A percentile compares a stretch with the other conserved stretches of the same genome.
Evolutionary conservation across 495 filamentous ascomycete genomes (phyloP).

Genomic region (Darksidea phi): DNA sequence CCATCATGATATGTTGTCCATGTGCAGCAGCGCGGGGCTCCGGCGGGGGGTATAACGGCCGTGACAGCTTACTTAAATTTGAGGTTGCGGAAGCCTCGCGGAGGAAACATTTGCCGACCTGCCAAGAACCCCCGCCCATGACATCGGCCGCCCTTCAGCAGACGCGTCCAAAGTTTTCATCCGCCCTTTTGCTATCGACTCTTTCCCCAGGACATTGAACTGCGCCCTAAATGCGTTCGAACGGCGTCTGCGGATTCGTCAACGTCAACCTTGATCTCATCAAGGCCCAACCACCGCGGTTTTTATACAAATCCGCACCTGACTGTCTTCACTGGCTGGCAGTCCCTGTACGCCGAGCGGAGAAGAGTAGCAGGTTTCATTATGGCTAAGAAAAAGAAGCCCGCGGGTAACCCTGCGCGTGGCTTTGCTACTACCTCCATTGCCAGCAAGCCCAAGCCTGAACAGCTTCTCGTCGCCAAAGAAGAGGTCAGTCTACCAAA

Average conservation of each 20-base stretch:
- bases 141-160: conserved; percentile 11
- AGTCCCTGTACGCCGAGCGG: not conserved
- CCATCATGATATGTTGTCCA: conserved; percentile 33
- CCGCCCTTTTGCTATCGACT: conserved; percentile 1
- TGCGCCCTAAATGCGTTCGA: conserved; percentile 25
- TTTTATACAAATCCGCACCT: conserved; percentile 21
- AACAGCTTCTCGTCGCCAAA: conserved; percentile 23
- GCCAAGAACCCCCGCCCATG: conserved; percentile 22
- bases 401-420: conserved; percentile 75
- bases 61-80: conserved; percentile 11
- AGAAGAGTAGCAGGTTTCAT: not conserved
- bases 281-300: conserved; percentile 28
- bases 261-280: conserved; percentile 28
- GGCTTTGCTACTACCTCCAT: conserved; percentile 91
- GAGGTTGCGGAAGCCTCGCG: not conserved
- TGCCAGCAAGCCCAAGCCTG: conserved; percentile 62
- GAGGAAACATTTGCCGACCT: conserved; percentile 27
- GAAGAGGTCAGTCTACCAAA: conserved; percentile 16
- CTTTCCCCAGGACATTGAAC: not conserved
- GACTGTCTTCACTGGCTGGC: not conserved
- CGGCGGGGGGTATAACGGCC: conserved; percentile 12
- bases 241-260: not conserved
- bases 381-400: conserved; percentile 75
- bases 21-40: conserved; percentile 8
- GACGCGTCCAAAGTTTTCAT: not conserved